phyloP scores from a whole-genome alignment of 2,329 filamentous ascomycete genomes.

The Colletotrichum cuscutae region DNA sequence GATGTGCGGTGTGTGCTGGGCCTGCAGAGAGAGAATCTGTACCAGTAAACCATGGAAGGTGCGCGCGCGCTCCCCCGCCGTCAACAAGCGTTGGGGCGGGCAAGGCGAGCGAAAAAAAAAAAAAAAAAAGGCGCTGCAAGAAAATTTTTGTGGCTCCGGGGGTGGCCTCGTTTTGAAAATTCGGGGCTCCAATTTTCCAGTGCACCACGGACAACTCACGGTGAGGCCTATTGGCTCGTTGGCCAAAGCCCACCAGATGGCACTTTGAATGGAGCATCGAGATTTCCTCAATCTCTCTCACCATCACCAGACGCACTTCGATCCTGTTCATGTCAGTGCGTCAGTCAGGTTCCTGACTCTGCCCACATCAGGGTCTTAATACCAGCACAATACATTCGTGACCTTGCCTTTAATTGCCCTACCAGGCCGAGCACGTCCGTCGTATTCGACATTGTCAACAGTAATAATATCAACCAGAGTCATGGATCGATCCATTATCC shows the following conservation, averaged over 20 bases:
- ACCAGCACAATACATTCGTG: background rate
- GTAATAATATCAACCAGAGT: too few species aligned
- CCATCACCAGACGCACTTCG: background rate
- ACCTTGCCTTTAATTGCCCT: background rate
- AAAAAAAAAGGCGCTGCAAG: constrained; percentile 2
- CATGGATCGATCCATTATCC: too few species aligned
- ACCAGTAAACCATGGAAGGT: too few species aligned
- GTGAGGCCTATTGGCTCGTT: background rate
- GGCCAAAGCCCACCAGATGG: background rate
- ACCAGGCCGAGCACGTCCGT: too few species aligned
- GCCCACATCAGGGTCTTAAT: background rate
- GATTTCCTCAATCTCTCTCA: background rate
- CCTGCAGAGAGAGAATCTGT: too few species aligned
- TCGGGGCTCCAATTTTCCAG: background rate
- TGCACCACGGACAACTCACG: background rate
- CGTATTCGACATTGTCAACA: too few species aligned
- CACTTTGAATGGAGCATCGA: background rate
- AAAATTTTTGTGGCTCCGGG: constrained; percentile 32
- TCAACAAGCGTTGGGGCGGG: too few species aligned
- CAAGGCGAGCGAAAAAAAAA: background rate
- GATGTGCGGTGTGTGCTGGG: constrained; percentile 10
- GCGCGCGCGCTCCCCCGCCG: too few species aligned
- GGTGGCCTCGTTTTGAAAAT: constrained; percentile 33
- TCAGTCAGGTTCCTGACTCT: background rate
- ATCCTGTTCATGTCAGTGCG: background rate